phyloP scores from a whole-genome alignment of 176 grass and related monocot species.

The Cymbopogon citratus region DNA sequence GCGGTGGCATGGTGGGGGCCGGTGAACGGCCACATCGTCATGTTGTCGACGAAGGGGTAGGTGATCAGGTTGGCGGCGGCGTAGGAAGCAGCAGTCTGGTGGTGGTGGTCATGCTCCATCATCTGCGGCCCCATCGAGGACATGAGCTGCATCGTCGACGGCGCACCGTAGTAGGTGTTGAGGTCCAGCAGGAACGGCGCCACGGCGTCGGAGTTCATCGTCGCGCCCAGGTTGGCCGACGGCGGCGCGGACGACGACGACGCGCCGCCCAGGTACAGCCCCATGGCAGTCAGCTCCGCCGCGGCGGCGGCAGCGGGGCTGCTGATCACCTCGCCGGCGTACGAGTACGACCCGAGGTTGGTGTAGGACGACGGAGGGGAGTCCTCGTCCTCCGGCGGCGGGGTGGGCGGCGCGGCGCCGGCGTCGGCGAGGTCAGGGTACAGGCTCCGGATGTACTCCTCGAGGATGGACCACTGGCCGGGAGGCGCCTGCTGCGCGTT shows the following conservation, averaged over 20 bases:
- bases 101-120: not conserved
- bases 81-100: not conserved
- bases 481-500: slow-evolving; percentile 10
- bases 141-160: not conserved
- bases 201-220: not conserved
- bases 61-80: not conserved
- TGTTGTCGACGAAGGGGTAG: slow-evolving; percentile 14
- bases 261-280: not conserved
- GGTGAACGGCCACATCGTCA: not conserved
- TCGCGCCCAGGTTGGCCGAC: not conserved
- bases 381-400: not conserved
- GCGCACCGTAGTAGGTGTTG: slow-evolving; percentile 4
- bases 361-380: not conserved
- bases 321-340: not conserved
- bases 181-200: slow-evolving; percentile 1
- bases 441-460: slow-evolving; percentile 56
- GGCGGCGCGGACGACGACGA: not conserved
- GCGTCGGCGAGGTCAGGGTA: not conserved
- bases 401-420: not conserved
- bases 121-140: not conserved
- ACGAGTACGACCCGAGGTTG: not conserved
- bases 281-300: not conserved
- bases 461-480: slow-evolving; percentile 33
- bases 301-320: not conserved
- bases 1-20: not conserved